A percentile compares a stretch with the other conserved stretches of the same genome.
Evolutionary conservation across 257 asterid species (phyloP).

Genomic region (Gentiana straminea): DNA sequence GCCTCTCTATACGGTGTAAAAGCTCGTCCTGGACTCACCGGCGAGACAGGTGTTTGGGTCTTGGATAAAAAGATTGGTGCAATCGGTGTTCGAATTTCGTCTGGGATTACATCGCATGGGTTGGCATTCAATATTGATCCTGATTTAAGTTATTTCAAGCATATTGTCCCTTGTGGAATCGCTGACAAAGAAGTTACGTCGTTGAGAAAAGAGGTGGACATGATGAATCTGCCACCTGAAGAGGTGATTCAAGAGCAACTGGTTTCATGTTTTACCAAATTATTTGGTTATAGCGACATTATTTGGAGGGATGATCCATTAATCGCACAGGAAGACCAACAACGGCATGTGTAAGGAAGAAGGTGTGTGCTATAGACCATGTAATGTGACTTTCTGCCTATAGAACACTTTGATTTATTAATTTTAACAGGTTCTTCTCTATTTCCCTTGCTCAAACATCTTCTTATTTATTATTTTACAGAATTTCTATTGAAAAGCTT

Average conservation of each 20-base stretch:
- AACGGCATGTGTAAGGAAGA: background rate
- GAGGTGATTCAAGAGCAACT: slow-evolving; percentile 42
- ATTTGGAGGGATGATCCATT: slow-evolving; percentile 19
- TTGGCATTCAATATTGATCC: slow-evolving; percentile 62
- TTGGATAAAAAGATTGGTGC: slow-evolving; percentile 61
- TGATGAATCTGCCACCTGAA: slow-evolving; percentile 40
- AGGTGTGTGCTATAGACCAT: too few species aligned
- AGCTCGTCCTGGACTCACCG: slow-evolving; percentile 32
- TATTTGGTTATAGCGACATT: slow-evolving; percentile 37
- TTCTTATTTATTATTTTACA: too few species aligned
- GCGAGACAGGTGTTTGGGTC: slow-evolving; percentile 80
- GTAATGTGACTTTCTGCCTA: too few species aligned
- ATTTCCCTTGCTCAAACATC: too few species aligned
- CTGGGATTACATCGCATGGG: slow-evolving; percentile 69
- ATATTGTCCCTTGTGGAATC: slow-evolving; percentile 79
- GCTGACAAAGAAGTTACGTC: slow-evolving; percentile 59
- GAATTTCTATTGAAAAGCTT: too few species aligned
- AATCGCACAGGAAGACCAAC: slow-evolving; percentile 2
- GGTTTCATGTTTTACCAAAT: slow-evolving; percentile 37
- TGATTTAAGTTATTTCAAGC: slow-evolving; percentile 55
- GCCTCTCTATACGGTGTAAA: slow-evolving; percentile 48
- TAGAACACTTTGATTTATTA: too few species aligned
- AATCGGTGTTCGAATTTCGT: slow-evolving; percentile 51
- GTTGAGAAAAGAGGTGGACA: slow-evolving; percentile 38
- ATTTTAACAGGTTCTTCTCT: too few species aligned